These are phyloP conservation scores for Melaleuca alternifolia DNA, from an alignment of 345 rosid species.

Conservation along the genomic window DNA sequence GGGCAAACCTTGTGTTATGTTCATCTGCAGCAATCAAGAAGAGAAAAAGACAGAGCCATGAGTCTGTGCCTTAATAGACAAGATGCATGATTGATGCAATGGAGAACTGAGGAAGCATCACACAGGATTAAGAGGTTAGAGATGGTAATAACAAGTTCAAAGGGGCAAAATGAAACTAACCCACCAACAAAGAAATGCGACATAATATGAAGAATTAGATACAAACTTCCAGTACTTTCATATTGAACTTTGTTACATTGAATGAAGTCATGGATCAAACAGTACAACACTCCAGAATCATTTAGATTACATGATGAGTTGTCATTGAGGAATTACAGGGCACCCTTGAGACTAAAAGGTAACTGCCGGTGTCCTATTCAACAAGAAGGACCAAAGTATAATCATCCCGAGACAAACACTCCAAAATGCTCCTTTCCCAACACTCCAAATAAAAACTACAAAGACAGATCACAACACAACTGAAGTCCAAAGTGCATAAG, in stretches of 20 bases:
- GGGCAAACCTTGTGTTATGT: constrained; percentile 10
- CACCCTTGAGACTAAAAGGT: not conserved
- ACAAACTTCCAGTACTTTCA: not conserved
- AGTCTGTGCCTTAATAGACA: not conserved
- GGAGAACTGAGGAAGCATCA: too few species aligned
- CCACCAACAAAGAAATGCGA: not conserved
- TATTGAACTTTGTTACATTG: not conserved
- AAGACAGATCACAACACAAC: too few species aligned
- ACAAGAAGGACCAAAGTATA: too few species aligned
- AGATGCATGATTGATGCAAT: not conserved
- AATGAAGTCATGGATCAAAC: not conserved
- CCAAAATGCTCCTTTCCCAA: too few species aligned
- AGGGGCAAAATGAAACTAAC: not conserved
- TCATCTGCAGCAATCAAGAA: constrained; percentile 6
- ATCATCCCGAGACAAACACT: too few species aligned
- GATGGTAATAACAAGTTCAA: not conserved
- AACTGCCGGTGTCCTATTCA: not conserved
- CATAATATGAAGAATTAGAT: not conserved
- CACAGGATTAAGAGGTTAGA: not conserved
- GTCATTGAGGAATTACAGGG: not conserved
- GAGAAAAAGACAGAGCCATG: not conserved
- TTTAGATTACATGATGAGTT: not conserved
- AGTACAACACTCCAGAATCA: not conserved
- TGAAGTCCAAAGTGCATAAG: too few species aligned
- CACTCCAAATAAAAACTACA: too few species aligned